phyloP scores from a whole-genome alignment of 1,139 yeast genomes.

The Saccharomyces hybrid region DNA sequence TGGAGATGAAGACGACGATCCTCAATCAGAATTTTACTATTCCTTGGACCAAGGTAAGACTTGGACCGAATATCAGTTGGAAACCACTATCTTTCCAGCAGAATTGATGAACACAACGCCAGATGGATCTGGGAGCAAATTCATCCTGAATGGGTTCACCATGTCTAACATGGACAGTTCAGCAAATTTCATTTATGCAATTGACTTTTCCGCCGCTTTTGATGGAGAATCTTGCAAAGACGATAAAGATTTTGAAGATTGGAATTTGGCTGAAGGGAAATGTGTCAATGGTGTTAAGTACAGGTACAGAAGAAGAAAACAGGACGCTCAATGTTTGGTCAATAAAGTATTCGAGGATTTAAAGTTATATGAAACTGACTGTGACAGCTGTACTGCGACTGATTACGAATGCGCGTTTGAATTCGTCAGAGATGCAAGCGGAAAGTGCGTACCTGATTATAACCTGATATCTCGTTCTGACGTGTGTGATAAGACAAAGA shows the following conservation, averaged over 20 bases:
- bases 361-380: slow-evolving; percentile 42
- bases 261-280: slow-evolving; percentile 47
- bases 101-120: slow-evolving; percentile 47
- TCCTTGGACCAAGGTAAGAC: slow-evolving; percentile 70
- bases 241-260: slow-evolving; percentile 55
- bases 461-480: slow-evolving; percentile 30
- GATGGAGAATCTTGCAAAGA: slow-evolving; percentile 43
- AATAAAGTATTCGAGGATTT: slow-evolving; percentile 55
- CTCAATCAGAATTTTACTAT: slow-evolving; percentile 37
- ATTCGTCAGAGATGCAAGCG: slow-evolving; percentile 32
- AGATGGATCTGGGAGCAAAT: slow-evolving; percentile 64
- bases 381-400: slow-evolving; percentile 50
- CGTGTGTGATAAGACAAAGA: slow-evolving; percentile 28
- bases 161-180: slow-evolving; percentile 53
- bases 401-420: slow-evolving; percentile 75
- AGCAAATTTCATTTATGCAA: slow-evolving; percentile 15
- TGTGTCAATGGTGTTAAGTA: slow-evolving; percentile 75
- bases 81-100: slow-evolving; percentile 32
- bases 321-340: slow-evolving; percentile 61
- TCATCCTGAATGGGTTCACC: slow-evolving; percentile 44
- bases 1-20: slow-evolving; percentile 26
- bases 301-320: slow-evolving; percentile 59
- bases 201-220: slow-evolving; percentile 31
- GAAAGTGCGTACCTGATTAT: slow-evolving; percentile 50
- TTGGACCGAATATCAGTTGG: slow-evolving; percentile 52